Conservation (phyloP, 208 protist species). For the Zelonia costaricensis region DNA sequence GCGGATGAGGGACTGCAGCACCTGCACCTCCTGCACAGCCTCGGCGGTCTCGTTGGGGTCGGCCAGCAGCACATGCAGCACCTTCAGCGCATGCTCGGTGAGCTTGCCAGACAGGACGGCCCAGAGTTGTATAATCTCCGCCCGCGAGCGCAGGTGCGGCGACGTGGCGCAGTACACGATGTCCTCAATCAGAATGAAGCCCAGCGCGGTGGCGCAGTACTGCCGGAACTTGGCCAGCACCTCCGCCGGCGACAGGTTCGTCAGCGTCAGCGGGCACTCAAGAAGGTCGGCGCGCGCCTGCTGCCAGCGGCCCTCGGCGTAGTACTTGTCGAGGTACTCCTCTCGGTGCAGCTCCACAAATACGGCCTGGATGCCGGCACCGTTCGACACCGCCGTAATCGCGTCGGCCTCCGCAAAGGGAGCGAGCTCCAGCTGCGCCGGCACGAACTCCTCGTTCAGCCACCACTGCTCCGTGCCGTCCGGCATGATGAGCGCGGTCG, state of each 20-base stretch:
- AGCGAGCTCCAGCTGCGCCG: constrained; percentile 50
- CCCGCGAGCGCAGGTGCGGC: constrained; percentile 74
- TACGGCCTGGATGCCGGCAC: constrained; percentile 74
- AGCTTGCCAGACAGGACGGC: constrained; percentile 52
- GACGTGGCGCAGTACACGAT: constrained; percentile 78
- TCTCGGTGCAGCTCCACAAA: constrained; percentile 80
- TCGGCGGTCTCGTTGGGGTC: constrained; percentile 56
- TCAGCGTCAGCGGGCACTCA: constrained; percentile 35
- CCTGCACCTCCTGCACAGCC: constrained; percentile 62
- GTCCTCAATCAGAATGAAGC: constrained; percentile 88
- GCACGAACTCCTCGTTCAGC: constrained; percentile 53
- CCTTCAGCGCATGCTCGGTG: constrained; percentile 45
- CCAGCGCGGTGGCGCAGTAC: constrained; percentile 71
- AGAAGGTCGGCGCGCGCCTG: constrained; percentile 70
- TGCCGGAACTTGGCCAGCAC: constrained; percentile 52
- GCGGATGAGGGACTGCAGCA: constrained; percentile 61
- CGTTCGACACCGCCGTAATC: constrained; percentile 58
- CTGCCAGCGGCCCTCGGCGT: constrained; percentile 70
- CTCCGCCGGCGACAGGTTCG: constrained; percentile 31
- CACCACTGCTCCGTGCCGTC: constrained; percentile 67
- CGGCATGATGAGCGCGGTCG: constrained; percentile 49
- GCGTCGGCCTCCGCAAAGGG: constrained; percentile 55
- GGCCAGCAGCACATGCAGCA: constrained; percentile 49
- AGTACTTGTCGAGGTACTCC: constrained; percentile 75
- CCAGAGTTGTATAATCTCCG: constrained; percentile 82